phyloP scores from a whole-genome alignment of 1,139 yeast genomes.

The Saccharomyces hybrid region DNA sequence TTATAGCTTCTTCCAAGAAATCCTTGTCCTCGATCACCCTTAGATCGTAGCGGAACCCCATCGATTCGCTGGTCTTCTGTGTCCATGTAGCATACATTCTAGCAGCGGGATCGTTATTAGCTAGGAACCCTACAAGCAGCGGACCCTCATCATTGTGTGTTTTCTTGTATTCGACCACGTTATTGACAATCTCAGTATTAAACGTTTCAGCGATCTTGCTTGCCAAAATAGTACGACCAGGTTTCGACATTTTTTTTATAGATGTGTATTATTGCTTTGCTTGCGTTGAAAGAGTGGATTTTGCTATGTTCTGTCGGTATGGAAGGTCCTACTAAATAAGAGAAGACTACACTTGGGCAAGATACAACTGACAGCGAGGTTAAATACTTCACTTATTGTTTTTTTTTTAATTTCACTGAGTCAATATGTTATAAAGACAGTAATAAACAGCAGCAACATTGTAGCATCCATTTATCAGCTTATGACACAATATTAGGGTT shows the following conservation, averaged over 20 bases:
- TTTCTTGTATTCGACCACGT: slow-evolving; percentile 42
- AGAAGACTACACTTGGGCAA: background rate
- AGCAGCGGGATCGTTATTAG: slow-evolving; percentile 93
- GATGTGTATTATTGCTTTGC: background rate
- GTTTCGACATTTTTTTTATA: slow-evolving; percentile 13
- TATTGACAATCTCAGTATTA: slow-evolving; percentile 58
- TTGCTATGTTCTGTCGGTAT: background rate
- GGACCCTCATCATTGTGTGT: slow-evolving; percentile 40
- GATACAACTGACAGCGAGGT: background rate
- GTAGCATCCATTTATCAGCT: background rate
- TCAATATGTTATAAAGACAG: background rate
- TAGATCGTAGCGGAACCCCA: slow-evolving; percentile 81
- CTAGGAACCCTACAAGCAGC: slow-evolving; percentile 79
- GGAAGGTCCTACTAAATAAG: background rate
- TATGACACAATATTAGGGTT: background rate
- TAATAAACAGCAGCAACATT: background rate
- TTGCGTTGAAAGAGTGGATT: background rate
- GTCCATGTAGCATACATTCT: slow-evolving; percentile 95
- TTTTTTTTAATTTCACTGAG: background rate
- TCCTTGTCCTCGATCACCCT: slow-evolving; percentile 63
- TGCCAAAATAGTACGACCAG: slow-evolving; percentile 80
- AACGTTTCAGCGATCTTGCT: slow-evolving; percentile 79
- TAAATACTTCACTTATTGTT: background rate
- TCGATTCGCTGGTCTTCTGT: slow-evolving; percentile 73
- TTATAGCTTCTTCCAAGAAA: slow-evolving; percentile 72